These are phyloP conservation scores for Gossypium schwendimanii DNA, from an alignment of 441 rosid species.

Conservation along the genomic window DNA sequence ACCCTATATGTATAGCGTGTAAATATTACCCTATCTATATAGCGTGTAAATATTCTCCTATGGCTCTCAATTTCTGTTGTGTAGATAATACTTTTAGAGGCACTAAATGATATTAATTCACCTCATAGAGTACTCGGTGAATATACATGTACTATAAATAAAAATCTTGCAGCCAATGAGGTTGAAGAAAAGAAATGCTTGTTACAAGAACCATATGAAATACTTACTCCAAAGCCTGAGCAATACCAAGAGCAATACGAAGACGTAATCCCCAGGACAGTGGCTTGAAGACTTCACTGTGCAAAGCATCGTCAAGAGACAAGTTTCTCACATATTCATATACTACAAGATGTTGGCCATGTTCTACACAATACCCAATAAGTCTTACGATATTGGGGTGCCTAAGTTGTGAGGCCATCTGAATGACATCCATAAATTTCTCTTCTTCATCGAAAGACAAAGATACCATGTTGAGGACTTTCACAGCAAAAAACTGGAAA, in stretches of 20 bases:
- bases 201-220: constrained; percentile 5
- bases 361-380: constrained; percentile 78
- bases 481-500: constrained; percentile 66
- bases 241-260: constrained; percentile 71
- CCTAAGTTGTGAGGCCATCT: constrained; percentile 56
- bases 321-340: constrained; percentile 65
- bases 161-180: neutral
- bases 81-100: neutral
- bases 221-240: constrained; percentile 76
- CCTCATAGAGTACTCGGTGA: neutral
- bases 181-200: neutral
- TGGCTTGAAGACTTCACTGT: constrained; percentile 52
- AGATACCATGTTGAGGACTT: constrained; percentile 57
- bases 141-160: neutral
- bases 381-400: constrained; percentile 82
- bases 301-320: constrained; percentile 69
- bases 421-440: constrained; percentile 61
- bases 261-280: constrained; percentile 80
- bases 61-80: neutral
- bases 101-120: neutral
- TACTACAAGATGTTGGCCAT: constrained; percentile 74
- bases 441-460: constrained; percentile 83
- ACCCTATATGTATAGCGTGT: neutral
- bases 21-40: neutral
- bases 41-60: neutral